Evolutionary conservation across 202 grass and related monocot genomes (phyloP).

Genomic region (Alloteropsis angusta): DNA sequence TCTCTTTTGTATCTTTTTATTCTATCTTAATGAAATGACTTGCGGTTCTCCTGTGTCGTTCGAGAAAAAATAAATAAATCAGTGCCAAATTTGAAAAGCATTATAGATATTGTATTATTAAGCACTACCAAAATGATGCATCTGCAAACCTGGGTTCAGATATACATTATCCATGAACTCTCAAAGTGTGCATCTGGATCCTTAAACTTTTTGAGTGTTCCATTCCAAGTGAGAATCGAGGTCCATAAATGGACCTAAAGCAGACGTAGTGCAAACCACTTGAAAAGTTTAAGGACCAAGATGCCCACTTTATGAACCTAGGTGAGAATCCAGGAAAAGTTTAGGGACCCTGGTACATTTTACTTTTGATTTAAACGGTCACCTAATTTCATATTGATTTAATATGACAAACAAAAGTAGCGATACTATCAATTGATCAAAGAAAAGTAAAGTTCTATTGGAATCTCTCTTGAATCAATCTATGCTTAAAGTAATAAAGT

Average conservation of each 20-base stretch:
- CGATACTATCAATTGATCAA: neutral
- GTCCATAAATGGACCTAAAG: too few relatives aligned
- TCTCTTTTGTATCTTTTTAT: too few relatives aligned
- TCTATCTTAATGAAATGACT: too few relatives aligned
- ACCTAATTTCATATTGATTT: neutral
- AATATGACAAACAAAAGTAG: neutral
- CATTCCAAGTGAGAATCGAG: too few relatives aligned
- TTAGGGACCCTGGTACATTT: neutral
- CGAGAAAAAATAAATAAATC: too few relatives aligned
- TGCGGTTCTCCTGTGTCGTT: too few relatives aligned
- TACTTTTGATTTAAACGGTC: neutral
- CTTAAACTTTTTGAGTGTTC: too few relatives aligned
- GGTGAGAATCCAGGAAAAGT: neutral
- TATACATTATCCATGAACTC: neutral
- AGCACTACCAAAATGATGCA: constrained; percentile 5
- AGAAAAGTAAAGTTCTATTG: neutral
- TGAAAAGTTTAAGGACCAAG: neutral
- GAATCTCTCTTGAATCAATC: neutral
- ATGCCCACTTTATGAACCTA: neutral
- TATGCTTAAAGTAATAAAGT: constrained; percentile 4
- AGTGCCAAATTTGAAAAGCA: neutral
- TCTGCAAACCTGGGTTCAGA: neutral
- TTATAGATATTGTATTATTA: neutral
- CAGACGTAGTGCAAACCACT: too few relatives aligned
- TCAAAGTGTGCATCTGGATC: too few relatives aligned